A percentile compares a stretch with the other conserved stretches of the same genome.
Conservation (phyloP, 305 asterid species). For the Rubia peregrina region DNA sequence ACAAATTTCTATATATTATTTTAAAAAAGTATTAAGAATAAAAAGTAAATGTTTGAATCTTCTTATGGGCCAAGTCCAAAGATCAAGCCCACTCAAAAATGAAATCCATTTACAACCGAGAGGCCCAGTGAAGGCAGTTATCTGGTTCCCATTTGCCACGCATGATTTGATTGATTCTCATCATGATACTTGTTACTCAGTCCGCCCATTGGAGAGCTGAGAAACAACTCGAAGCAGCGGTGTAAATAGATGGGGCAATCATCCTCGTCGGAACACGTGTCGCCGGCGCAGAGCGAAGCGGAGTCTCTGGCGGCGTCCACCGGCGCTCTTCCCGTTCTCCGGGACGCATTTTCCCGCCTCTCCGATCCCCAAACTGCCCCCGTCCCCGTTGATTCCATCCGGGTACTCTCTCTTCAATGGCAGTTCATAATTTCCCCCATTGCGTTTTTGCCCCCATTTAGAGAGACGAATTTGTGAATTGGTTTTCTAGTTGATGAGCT, state of each 20-base stretch:
- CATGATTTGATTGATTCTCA: background rate
- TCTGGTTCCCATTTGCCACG: background rate
- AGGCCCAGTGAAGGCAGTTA: background rate
- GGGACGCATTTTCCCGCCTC: constrained; percentile 55
- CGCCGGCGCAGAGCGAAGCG: constrained; percentile 61
- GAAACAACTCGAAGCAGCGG: background rate
- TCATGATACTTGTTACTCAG: background rate
- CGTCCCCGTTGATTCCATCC: constrained; percentile 50
- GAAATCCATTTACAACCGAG: background rate
- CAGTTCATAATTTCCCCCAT: background rate
- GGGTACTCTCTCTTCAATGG: constrained; percentile 30
- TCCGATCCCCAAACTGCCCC: constrained; percentile 58
- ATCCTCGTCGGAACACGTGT: constrained; percentile 42
- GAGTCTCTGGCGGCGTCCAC: constrained; percentile 77
- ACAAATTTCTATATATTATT: no score
- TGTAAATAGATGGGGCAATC: constrained; percentile 66
- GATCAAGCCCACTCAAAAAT: background rate
- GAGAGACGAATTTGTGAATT: background rate
- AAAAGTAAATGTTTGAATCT: no score
- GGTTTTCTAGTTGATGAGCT: no score
- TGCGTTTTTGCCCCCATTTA: background rate
- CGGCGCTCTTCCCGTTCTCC: constrained; percentile 71
- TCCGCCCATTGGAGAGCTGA: background rate
- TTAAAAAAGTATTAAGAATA: no score
- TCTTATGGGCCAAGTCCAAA: background rate